Evolutionary conservation across 192 early-diverging fungal genomes (phyloP).

Genomic region (Backusella circina): DNA sequence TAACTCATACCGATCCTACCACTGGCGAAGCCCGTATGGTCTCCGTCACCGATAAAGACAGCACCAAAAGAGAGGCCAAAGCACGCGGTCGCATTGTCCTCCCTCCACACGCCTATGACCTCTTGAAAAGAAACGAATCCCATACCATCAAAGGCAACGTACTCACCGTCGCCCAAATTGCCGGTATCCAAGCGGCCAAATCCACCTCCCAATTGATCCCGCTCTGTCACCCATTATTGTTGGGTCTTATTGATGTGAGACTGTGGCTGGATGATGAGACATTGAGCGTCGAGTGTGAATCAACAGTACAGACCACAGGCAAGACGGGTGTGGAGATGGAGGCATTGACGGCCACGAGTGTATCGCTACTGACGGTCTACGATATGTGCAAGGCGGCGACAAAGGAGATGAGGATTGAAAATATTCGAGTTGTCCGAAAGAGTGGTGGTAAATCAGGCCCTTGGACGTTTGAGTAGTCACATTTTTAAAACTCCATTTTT

Average conservation of each 20-base stretch:
- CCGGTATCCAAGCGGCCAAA: constrained; percentile 91
- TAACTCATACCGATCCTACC: constrained; percentile 75
- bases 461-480: constrained; percentile 24
- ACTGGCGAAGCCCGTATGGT: constrained; percentile 87
- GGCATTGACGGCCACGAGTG: constrained; percentile 74
- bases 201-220: constrained; percentile 79
- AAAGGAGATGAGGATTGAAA: constrained; percentile 76
- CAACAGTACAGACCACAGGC: constrained; percentile 69
- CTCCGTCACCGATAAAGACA: constrained; percentile 68
- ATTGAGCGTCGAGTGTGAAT: constrained; percentile 58
- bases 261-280: constrained; percentile 45
- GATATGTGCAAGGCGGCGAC: constrained; percentile 96
- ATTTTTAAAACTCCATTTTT: background rate
- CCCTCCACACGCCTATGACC: constrained; percentile 57
- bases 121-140: constrained; percentile 53
- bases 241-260: constrained; percentile 70
- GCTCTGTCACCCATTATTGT: constrained; percentile 78
- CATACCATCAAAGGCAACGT: constrained; percentile 80
- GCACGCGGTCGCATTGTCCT: constrained; percentile 75
- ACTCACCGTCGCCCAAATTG: constrained; percentile 79
- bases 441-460: constrained; percentile 80
- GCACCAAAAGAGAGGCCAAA: constrained; percentile 67
- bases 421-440: constrained; percentile 74
- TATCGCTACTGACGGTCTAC: constrained; percentile 83
- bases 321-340: constrained; percentile 93